Percentiles rank a stretch among this genome's conserved stretches.
These are phyloP conservation scores for Poronia punctata DNA, from an alignment of 495 filamentous ascomycete species.

Conservation along the genomic window DNA sequence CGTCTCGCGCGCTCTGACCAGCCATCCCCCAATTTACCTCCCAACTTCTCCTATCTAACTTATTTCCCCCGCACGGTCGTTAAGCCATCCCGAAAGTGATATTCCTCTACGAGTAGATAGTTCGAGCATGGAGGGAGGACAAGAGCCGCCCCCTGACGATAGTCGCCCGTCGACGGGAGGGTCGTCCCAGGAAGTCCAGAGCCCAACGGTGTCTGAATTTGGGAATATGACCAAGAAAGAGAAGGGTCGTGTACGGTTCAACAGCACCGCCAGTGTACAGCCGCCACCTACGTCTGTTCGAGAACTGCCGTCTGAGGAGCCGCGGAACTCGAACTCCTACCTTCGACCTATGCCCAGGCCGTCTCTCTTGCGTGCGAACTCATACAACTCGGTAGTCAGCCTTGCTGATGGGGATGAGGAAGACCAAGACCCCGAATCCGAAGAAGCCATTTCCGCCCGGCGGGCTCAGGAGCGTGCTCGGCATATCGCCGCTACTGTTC, in stretches of 20 bases:
- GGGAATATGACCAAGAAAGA: constrained; percentile 13
- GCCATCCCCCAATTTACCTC: too few species aligned
- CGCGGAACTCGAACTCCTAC: neutral
- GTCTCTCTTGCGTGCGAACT: constrained; percentile 30
- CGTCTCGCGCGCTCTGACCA: too few species aligned
- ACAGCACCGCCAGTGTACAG: constrained; percentile 20
- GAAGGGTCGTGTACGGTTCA: constrained; percentile 27
- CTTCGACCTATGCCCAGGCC: constrained; percentile 22
- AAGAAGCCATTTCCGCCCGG: constrained; percentile 31
- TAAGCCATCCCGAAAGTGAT: too few species aligned
- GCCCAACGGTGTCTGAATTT: neutral
- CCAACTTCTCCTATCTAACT: too few species aligned
- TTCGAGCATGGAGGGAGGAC: constrained; percentile 2
- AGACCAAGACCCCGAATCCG: constrained; percentile 15
- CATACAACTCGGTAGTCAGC: constrained; percentile 19
- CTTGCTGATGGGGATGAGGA: constrained; percentile 23
- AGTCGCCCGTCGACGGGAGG: neutral
- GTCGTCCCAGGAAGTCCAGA: neutral
- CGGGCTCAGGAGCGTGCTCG: constrained; percentile 33
- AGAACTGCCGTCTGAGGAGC: neutral
- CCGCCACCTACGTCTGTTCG: neutral
- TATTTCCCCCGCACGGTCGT: too few species aligned
- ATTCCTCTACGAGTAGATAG: neutral
- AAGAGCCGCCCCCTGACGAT: neutral
- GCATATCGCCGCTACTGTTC: constrained; percentile 24